These are phyloP conservation scores for Trypanosoma avium DNA, from an alignment of 208 protist species.

Conservation along the genomic window DNA sequence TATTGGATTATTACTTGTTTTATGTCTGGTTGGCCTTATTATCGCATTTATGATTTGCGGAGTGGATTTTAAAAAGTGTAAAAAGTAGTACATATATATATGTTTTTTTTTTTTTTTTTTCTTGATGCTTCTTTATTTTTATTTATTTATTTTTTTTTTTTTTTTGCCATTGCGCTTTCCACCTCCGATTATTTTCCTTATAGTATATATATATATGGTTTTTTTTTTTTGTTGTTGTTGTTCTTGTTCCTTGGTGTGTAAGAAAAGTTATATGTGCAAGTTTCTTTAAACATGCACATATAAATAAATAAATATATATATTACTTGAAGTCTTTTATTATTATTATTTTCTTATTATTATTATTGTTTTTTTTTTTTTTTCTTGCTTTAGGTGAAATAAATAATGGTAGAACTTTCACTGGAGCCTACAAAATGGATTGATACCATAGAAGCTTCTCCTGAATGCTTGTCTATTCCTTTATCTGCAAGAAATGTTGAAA, in stretches of 20 bases:
- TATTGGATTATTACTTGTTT: constrained; percentile 47
- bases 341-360: background rate
- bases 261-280: too few relatives aligned
- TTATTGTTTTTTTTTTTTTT: background rate
- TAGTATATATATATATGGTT: too few relatives aligned
- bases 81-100: constrained; percentile 18
- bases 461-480: constrained; percentile 46
- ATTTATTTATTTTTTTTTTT: background rate
- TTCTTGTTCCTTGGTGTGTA: too few relatives aligned
- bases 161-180: background rate
- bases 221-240: too few relatives aligned
- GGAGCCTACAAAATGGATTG: constrained; percentile 65
- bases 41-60: constrained; percentile 64
- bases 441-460: constrained; percentile 53
- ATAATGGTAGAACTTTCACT: constrained; percentile 35
- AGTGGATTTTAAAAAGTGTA: constrained; percentile 76
- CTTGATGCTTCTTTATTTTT: constrained; percentile 20
- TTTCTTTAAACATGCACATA: too few relatives aligned
- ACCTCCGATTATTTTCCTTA: too few relatives aligned
- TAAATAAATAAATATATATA: too few relatives aligned
- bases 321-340: too few relatives aligned
- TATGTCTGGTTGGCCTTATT: constrained; percentile 58
- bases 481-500: constrained; percentile 72
- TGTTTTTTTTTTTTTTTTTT: background rate
- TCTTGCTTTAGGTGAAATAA: constrained; percentile 1